Evolutionary conservation across 306 rosid species (phyloP).

Genomic region (Sphenostylis stenocarpa): DNA sequence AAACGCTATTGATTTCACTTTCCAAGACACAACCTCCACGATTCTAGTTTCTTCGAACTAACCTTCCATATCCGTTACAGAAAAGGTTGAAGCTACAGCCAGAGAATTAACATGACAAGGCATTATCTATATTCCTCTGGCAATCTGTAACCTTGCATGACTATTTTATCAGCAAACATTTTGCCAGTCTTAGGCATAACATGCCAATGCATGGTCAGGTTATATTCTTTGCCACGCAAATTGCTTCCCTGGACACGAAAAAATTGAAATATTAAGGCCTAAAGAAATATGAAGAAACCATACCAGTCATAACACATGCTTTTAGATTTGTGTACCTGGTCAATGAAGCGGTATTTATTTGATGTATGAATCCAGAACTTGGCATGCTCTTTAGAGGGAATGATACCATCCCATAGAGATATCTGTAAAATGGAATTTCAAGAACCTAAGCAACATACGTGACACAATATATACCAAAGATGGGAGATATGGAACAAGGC

Average conservation of each 20-base stretch:
- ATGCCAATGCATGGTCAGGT: conserved; percentile 91
- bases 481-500: background rate
- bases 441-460: conserved; percentile 10
- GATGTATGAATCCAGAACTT: conserved; percentile 64
- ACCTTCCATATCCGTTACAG: background rate
- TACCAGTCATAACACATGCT: background rate
- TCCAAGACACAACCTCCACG: conserved; percentile 3
- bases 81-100: conserved; percentile 32
- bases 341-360: conserved; percentile 75
- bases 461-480: background rate
- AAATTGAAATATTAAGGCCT: background rate
- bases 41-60: conserved; percentile 18
- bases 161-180: conserved; percentile 61
- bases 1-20: background rate
- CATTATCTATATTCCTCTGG: conserved; percentile 67
- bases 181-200: conserved; percentile 90
- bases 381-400: conserved; percentile 66
- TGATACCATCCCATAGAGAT: conserved; percentile 86
- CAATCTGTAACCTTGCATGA: conserved; percentile 62
- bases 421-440: conserved; percentile 43
- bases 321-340: conserved; percentile 52
- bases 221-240: conserved; percentile 68
- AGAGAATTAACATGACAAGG: conserved; percentile 7
- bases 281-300: background rate
- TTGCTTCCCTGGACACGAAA: conserved; percentile 63